Evolutionary conservation across 2,329 filamentous ascomycete species (phyloP).

Genomic region (Aspergillus amoenus): DNA sequence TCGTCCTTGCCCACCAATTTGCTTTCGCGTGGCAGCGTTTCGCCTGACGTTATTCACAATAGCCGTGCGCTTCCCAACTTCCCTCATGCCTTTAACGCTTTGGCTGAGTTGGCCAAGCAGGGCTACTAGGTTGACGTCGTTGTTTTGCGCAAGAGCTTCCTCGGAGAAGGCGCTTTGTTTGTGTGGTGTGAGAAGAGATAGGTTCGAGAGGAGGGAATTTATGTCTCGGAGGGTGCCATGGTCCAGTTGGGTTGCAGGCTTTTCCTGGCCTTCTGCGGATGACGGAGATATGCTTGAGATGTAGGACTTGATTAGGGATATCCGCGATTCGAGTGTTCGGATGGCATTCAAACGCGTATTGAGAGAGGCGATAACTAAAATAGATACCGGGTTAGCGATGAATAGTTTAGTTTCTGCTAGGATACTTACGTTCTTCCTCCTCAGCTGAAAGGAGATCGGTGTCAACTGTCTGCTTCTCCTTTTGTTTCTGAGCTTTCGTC

Average conservation of each 20-base stretch:
- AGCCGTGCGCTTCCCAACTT: constrained; percentile 72
- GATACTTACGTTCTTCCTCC: constrained; percentile 60
- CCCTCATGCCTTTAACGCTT: constrained; percentile 67
- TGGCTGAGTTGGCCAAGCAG: constrained; percentile 75
- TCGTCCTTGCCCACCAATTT: constrained; percentile 22
- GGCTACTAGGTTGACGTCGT: constrained; percentile 77
- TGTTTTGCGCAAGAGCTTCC: constrained; percentile 74
- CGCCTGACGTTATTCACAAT: constrained; percentile 52
- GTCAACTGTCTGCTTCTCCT: constrained; percentile 29
- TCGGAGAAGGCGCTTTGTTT: constrained; percentile 64
- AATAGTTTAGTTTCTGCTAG: not conserved
- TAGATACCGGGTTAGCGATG: constrained; percentile 13
- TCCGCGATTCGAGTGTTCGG: constrained; percentile 82
- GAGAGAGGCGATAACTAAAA: constrained; percentile 57
- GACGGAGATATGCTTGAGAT: constrained; percentile 70
- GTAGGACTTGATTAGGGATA: constrained; percentile 73
- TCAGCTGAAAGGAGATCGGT: constrained; percentile 51
- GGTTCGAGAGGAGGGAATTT: constrained; percentile 77
- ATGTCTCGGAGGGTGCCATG: constrained; percentile 82
- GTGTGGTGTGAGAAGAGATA: constrained; percentile 76
- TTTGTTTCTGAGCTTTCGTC: constrained; percentile 23
- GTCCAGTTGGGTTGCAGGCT: constrained; percentile 56
- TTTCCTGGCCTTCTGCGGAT: constrained; percentile 38
- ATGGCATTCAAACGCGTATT: constrained; percentile 90
- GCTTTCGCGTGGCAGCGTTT: constrained; percentile 22